These are phyloP conservation scores for Pachyrhizus erosus DNA, from an alignment of 306 rosid genomes.

Conservation along the genomic window DNA sequence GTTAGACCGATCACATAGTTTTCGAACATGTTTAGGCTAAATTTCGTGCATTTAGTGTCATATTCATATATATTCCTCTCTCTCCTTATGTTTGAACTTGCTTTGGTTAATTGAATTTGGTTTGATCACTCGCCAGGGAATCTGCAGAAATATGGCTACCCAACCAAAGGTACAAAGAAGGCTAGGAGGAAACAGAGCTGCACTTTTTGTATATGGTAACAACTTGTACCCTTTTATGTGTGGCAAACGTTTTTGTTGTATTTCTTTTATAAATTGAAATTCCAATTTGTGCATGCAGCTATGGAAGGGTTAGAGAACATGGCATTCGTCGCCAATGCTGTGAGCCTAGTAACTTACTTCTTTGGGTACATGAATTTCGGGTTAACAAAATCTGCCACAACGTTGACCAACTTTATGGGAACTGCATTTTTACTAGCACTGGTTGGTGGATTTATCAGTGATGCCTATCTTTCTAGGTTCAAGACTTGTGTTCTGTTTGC, in stretches of 20 bases:
- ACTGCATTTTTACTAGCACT: slow-evolving; percentile 73
- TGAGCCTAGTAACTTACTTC: slow-evolving; percentile 81
- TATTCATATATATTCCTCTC: not conserved
- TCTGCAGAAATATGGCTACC: slow-evolving; percentile 48
- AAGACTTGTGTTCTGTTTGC: slow-evolving; percentile 67
- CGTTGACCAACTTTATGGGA: slow-evolving; percentile 83
- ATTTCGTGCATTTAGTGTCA: slow-evolving; percentile 5
- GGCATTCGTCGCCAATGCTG: slow-evolving; percentile 69
- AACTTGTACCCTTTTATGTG: not conserved
- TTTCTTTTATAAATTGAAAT: not conserved
- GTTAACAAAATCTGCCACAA: slow-evolving; percentile 73
- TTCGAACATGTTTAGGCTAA: slow-evolving; percentile 4
- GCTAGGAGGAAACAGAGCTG: slow-evolving; percentile 73
- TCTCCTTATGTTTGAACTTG: not conserved
- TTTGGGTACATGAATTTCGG: slow-evolving; percentile 74
- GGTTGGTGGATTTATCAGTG: slow-evolving; percentile 73
- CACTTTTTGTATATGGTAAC: slow-evolving; percentile 70
- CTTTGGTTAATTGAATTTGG: slow-evolving; percentile 17
- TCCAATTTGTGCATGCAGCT: slow-evolving; percentile 51
- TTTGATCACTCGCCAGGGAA: slow-evolving; percentile 51
- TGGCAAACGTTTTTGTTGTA: not conserved
- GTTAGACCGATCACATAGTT: not conserved
- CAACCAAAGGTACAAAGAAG: slow-evolving; percentile 45
- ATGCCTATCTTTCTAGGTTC: slow-evolving; percentile 80
- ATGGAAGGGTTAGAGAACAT: slow-evolving; percentile 84